Percentiles rank a stretch among this genome's conserved stretches.
phyloP scores from a whole-genome alignment of 495 filamentous ascomycete species.

The Neurospora sp. region DNA sequence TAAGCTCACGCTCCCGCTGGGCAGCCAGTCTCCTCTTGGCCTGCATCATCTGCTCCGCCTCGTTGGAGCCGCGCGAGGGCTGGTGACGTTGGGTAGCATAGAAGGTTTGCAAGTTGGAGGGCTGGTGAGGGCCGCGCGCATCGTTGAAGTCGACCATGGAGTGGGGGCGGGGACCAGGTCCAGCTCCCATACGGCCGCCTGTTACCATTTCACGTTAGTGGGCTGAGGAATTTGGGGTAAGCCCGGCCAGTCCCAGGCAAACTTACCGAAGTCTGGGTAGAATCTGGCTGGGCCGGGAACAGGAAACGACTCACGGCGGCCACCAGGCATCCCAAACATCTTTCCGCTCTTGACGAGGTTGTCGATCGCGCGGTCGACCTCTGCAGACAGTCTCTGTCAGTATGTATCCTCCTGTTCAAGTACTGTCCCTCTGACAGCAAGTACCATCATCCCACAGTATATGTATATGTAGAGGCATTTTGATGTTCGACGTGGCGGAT shows the following conservation, averaged over 20 bases:
- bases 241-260: conserved; percentile 21
- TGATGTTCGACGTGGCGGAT: neutral
- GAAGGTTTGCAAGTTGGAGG: conserved; percentile 80
- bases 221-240: conserved; percentile 7
- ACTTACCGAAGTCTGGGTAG: conserved; percentile 47
- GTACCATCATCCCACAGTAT: neutral
- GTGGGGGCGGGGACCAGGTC: conserved; percentile 55
- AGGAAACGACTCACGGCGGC: conserved; percentile 80
- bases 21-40: conserved; percentile 97
- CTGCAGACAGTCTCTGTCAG: conserved; percentile 35
- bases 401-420: neutral
- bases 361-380: conserved; percentile 92
- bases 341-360: conserved; percentile 95
- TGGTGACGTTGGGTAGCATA: conserved; percentile 91
- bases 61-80: conserved; percentile 69
- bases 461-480: neutral
- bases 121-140: conserved; percentile 58
- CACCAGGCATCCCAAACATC: conserved; percentile 56
- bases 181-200: conserved; percentile 35
- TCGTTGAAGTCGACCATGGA: conserved; percentile 73
- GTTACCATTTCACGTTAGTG: conserved; percentile 15
- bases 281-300: conserved; percentile 48
- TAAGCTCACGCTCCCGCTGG: conserved; percentile 96
- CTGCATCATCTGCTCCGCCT: conserved; percentile 98
- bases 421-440: neutral